phyloP scores from a whole-genome alignment of 208 protist genomes.

The Leishmania turanica region DNA sequence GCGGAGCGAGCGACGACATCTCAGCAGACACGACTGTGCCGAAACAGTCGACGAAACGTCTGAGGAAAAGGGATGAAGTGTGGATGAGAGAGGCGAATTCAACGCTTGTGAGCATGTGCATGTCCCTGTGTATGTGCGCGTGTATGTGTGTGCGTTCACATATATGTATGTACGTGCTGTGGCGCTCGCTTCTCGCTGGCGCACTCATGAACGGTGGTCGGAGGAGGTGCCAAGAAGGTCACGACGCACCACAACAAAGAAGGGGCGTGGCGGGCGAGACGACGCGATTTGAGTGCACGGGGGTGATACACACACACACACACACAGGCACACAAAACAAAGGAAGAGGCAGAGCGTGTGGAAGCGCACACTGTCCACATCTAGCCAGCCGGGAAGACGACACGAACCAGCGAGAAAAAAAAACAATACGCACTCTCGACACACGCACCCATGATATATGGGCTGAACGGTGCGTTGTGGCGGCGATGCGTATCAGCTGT shows the following conservation, averaged over 20 bases:
- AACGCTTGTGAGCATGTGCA: not conserved
- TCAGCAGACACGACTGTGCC: not conserved
- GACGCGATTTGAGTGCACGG: not conserved
- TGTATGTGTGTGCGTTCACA: not conserved
- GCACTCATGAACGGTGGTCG: not conserved
- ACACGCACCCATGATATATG: too few relatives aligned
- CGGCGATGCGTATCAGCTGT: not conserved
- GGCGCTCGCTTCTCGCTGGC: not conserved
- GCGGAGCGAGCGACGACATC: not conserved
- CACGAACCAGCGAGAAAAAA: not conserved
- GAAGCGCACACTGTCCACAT: not conserved
- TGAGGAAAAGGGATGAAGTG: not conserved
- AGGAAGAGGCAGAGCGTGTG: not conserved
- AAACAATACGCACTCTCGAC: not conserved
- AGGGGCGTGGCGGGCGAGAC: not conserved
- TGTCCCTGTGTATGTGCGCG: not conserved
- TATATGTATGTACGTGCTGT: not conserved
- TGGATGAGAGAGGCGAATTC: not conserved
- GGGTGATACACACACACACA: not conserved
- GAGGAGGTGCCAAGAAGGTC: not conserved
- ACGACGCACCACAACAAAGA: not conserved
- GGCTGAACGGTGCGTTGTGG: not conserved
- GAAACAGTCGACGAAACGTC: not conserved
- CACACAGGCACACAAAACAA: conserved; percentile 3
- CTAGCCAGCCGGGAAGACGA: not conserved